These are phyloP conservation scores for Puccinia coronata DNA, from an alignment of 1,284 basidiomycete species.

Conservation along the genomic window DNA sequence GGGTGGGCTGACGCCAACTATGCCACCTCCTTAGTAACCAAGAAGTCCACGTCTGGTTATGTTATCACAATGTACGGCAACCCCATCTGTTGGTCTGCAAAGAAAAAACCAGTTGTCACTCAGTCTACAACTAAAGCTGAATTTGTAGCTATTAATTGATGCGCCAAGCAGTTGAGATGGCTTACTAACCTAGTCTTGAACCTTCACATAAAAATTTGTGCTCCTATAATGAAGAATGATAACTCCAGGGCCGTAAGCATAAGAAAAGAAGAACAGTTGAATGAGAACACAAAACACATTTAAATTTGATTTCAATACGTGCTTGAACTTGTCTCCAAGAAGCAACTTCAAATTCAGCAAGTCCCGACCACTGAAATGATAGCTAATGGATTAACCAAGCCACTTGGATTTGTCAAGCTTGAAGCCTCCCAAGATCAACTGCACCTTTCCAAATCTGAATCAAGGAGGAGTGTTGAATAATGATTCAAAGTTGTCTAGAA, in stretches of 20 bases:
- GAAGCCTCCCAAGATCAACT: neutral
- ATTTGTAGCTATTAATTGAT: too few relatives aligned
- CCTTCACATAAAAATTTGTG: neutral
- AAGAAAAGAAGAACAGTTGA: neutral
- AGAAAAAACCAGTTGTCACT: conserved; percentile 14
- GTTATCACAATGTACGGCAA: too few relatives aligned
- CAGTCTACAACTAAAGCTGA: conserved; percentile 21
- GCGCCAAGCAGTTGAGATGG: conserved; percentile 18
- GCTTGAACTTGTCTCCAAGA: too few relatives aligned
- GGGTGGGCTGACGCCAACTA: conserved; percentile 24
- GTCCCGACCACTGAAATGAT: too few relatives aligned
- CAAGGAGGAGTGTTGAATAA: too few relatives aligned
- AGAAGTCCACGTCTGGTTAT: conserved; percentile 11
- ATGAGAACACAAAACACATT: conserved; percentile 30
- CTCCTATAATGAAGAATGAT: neutral
- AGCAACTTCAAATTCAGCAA: neutral
- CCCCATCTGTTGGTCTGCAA: neutral
- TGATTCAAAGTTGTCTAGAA: too few relatives aligned
- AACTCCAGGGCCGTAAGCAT: neutral
- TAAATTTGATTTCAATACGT: conserved; percentile 35
- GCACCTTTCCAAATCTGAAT: neutral
- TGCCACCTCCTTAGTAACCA: neutral
- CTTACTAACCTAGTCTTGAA: neutral
- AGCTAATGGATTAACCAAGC: too few relatives aligned
- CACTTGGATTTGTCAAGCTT: neutral